phyloP scores from a whole-genome alignment of 2,329 filamentous ascomycete species.

The Ploettnerulaceae sp. region DNA sequence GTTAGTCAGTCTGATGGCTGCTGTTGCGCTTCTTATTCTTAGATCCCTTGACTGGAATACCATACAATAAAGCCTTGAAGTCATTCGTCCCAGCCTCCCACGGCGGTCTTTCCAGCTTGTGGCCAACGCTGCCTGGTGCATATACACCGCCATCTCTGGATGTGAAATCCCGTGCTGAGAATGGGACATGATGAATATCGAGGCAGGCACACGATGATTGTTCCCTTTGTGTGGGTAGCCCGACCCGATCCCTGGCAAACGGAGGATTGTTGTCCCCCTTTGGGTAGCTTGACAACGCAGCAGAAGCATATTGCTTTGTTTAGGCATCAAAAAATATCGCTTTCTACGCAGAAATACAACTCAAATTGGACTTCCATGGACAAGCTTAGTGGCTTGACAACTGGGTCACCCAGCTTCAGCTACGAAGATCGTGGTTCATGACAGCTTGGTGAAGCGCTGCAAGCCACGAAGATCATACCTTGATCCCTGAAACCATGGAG shows the following conservation, averaged over 20 bases:
- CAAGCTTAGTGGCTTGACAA: slow-evolving; percentile 6
- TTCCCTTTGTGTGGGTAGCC: slow-evolving; percentile 23
- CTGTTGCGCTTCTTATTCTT: slow-evolving; percentile 10
- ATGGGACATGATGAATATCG: slow-evolving; percentile 19
- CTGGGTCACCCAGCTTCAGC: background rate
- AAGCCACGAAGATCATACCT: slow-evolving; percentile 35
- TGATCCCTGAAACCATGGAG: slow-evolving; percentile 26
- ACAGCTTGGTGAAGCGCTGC: slow-evolving; percentile 28
- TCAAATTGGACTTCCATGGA: slow-evolving; percentile 7
- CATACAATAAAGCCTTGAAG: too few relatives aligned
- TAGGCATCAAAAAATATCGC: slow-evolving; percentile 22
- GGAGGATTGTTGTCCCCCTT: slow-evolving; percentile 14
- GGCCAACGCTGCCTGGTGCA: slow-evolving; percentile 4
- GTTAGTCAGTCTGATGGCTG: slow-evolving; percentile 9
- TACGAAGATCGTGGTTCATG: slow-evolving; percentile 35
- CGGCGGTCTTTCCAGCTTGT: background rate
- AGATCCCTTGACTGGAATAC: slow-evolving; percentile 2
- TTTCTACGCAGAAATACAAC: slow-evolving; percentile 10
- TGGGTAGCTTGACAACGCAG: slow-evolving; percentile 24
- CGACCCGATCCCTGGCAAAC: slow-evolving; percentile 23
- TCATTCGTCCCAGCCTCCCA: too few relatives aligned
- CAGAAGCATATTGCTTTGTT: slow-evolving; percentile 26
- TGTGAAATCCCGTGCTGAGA: slow-evolving; percentile 27
- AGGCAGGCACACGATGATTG: slow-evolving; percentile 16
- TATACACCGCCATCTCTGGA: slow-evolving; percentile 13